Evolutionary conservation across 257 asterid genomes (phyloP), one percentile per base, ranked within the genome.

Genomic region (Penstemon newberryi): DNA sequence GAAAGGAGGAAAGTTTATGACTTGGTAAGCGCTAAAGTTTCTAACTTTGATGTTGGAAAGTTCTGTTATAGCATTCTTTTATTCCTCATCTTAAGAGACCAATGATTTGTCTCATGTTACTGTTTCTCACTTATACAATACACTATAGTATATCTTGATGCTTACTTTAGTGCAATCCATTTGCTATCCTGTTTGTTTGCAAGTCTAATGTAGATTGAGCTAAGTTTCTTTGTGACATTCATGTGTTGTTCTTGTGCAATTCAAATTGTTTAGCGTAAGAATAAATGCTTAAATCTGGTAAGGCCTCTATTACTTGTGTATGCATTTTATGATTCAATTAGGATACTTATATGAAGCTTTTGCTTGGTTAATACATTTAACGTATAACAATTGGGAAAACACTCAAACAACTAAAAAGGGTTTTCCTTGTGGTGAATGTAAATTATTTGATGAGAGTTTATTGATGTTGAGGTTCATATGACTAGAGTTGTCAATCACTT

Each of bases 1-100:
- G 18, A 75, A 75, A 45, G 72, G 70, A 70, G 73, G 72, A 58
- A 63, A 62, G 67, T 67, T 25, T 49, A 11, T 56, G 74, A 56
- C 78, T 70, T 45, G 18, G 18, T 15, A 15, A 15, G 18, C 18
- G 50, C 63, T 70, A 38, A 4, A 7, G 19, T 5, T 10, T 78
- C 38, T 59, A 46, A 13, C 33, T 56, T 50, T 57, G 4, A 2
- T 49, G 12, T 54, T 25, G 18, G 13, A 10, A 18, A 44, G 1
- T 0, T n/a, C 8, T 15, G 18, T 52, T 51, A 18, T 71, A 19
- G 8, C 65, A 25, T 42, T 67, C 44, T 59, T 46, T n/a, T 38
- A 53, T 8, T 63, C 41, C 33, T 53, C 43, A 43, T 55, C 53
- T 56, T 56, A n/a, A n/a, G n/a, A n/a, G 72, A 44, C n/a, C 36